Evolutionary conservation across 352 stramenopile species (phyloP).

Genomic region (Pythium sukuiense): DNA sequence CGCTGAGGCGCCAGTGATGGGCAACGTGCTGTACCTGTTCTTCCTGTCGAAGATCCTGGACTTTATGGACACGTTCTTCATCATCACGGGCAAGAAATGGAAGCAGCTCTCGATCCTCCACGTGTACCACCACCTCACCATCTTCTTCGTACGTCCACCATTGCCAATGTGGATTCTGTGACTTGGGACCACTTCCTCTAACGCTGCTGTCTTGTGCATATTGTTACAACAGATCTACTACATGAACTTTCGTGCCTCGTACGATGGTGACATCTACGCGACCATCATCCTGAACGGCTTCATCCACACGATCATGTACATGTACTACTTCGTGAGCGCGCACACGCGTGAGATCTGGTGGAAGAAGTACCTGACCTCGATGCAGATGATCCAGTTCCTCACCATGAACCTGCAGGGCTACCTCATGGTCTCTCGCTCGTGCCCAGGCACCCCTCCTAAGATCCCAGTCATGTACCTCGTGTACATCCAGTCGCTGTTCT

Average conservation of each 20-base stretch:
- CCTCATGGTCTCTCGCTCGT: slow-evolving; percentile 68
- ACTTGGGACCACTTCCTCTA: not conserved
- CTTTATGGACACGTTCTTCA: slow-evolving; percentile 96
- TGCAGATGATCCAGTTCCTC: slow-evolving; percentile 93
- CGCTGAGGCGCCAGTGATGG: slow-evolving; percentile 89
- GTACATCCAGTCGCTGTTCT: slow-evolving; percentile 95
- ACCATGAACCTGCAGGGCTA: slow-evolving; percentile 54
- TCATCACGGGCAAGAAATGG: slow-evolving; percentile 96
- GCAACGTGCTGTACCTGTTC: slow-evolving; percentile 97
- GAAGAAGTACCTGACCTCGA: slow-evolving; percentile 92
- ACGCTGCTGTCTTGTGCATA: no score
- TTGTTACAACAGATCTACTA: slow-evolving; percentile 79
- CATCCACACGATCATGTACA: slow-evolving; percentile 97
- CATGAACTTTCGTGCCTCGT: slow-evolving; percentile 89
- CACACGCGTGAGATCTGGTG: slow-evolving; percentile 96
- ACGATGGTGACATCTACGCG: slow-evolving; percentile 93
- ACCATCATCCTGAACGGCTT: slow-evolving; percentile 95
- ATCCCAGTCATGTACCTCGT: slow-evolving; percentile 85
- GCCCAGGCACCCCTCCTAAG: slow-evolving; percentile 46
- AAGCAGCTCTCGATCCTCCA: slow-evolving; percentile 94
- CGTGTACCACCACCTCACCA: slow-evolving; percentile 95
- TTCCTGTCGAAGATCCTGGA: slow-evolving; percentile 97
- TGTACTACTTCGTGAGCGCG: slow-evolving; percentile 96
- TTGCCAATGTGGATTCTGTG: not conserved
- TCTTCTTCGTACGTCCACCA: slow-evolving; percentile 71